These are phyloP conservation scores for Macadamia integrifolia DNA, from an alignment of 164 flowering plant genomes.

Conservation along the genomic window DNA sequence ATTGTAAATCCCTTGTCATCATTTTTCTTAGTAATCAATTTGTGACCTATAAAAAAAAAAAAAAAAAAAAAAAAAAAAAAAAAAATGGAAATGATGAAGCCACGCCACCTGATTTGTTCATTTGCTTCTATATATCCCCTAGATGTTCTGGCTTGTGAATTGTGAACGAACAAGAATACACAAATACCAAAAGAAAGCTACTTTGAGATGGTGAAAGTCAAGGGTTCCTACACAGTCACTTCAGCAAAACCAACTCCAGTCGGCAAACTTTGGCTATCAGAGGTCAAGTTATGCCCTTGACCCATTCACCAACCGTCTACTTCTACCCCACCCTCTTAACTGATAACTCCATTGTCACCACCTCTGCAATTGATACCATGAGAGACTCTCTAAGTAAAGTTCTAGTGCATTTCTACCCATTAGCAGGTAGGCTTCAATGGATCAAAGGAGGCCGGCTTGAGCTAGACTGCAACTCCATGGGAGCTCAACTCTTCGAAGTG, in stretches of 20 bases:
- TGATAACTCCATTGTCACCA: no score
- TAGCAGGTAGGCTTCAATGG: slow-evolving; percentile 40
- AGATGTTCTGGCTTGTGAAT: no score
- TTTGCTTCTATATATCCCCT: no score
- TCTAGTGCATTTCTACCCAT: slow-evolving; percentile 32
- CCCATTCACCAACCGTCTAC: slow-evolving; percentile 11
- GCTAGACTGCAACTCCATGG: slow-evolving; percentile 41
- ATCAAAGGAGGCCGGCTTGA: slow-evolving; percentile 29
- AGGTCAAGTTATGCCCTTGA: background rate
- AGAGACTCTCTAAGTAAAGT: slow-evolving; percentile 25
- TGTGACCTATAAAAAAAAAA: no score
- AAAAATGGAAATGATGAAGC: no score
- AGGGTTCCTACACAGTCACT: slow-evolving; percentile 7
- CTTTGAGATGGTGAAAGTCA: slow-evolving; percentile 1
- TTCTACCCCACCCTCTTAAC: slow-evolving; percentile 13
- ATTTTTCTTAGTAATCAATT: no score
- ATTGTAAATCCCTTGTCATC: no score
- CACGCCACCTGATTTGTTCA: no score
- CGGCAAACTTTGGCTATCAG: slow-evolving; percentile 8
- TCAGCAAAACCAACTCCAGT: slow-evolving; percentile 11
- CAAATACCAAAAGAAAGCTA: no score
- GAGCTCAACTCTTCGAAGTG: slow-evolving; percentile 35
- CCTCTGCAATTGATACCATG: slow-evolving; percentile 13
- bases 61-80: no score
- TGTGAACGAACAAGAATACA: no score